phyloP scores from a whole-genome alignment of 805 yeast genomes.

The Barnettozyma sucrosica region DNA sequence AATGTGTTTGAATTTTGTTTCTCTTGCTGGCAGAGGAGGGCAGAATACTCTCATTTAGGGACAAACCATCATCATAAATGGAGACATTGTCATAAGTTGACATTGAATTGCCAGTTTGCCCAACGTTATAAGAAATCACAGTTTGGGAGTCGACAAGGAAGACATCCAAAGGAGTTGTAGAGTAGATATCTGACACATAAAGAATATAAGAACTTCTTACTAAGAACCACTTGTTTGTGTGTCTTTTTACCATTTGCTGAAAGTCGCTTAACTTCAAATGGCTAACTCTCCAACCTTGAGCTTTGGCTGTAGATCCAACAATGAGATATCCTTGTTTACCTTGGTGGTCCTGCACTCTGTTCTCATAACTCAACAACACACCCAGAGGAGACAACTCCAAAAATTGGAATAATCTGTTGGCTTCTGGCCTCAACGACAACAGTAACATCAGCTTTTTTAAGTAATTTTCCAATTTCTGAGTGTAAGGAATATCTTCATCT shows the following conservation, averaged over 20 bases:
- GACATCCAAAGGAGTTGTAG: constrained; percentile 87
- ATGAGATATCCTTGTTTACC: constrained; percentile 89
- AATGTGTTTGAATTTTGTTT: constrained; percentile 45
- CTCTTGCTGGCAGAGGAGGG: constrained; percentile 15
- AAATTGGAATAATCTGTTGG: constrained; percentile 78
- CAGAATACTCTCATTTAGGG: constrained; percentile 20
- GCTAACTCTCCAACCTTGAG: constrained; percentile 95
- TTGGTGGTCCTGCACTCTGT: constrained; percentile 44
- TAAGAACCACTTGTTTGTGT: constrained; percentile 88
- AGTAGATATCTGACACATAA: constrained; percentile 79
- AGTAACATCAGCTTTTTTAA: constrained; percentile 53
- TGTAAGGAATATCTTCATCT: constrained; percentile 20
- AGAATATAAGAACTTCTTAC: constrained; percentile 79
- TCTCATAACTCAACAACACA: constrained; percentile 74
- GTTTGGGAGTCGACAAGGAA: constrained; percentile 82
- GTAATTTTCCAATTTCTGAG: constrained; percentile 53
- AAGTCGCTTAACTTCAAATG: constrained; percentile 77
- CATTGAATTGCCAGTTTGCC: constrained; percentile 26
- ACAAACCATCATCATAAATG: constrained; percentile 27
- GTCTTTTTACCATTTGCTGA: constrained; percentile 83
- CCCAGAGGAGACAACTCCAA: constrained; percentile 88
- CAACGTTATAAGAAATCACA: constrained; percentile 43
- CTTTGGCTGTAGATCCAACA: constrained; percentile 73
- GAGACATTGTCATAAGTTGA: constrained; percentile 33
- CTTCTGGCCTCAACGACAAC: constrained; percentile 69